Conservation (phyloP, 805 yeast genomes). For the Yueomyces sp. region DNA sequence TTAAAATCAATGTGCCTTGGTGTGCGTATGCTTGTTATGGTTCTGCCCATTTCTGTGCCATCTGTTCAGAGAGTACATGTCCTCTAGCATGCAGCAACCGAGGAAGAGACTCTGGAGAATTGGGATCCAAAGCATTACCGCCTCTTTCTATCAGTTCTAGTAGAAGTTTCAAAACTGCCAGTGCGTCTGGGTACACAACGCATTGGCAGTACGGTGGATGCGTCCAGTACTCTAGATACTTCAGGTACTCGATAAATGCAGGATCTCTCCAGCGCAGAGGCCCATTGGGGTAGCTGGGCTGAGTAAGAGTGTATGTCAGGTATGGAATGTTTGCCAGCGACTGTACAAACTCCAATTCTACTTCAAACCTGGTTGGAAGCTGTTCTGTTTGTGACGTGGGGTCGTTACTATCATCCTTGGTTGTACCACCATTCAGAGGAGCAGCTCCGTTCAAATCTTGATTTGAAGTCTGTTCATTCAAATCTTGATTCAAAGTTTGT, state of each 20-base stretch:
- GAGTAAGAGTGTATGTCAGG: conserved; percentile 65
- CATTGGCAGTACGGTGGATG: conserved; percentile 43
- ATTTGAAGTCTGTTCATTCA: too few relatives aligned
- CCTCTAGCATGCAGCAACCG: neutral
- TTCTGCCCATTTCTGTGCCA: neutral
- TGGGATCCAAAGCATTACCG: conserved; percentile 32
- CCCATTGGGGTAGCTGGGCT: conserved; percentile 28
- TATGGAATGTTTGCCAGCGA: conserved; percentile 84
- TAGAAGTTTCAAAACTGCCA: conserved; percentile 57
- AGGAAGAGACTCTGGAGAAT: neutral
- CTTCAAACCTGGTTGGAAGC: conserved; percentile 38
- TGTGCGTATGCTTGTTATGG: too few relatives aligned
- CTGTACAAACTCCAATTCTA: conserved; percentile 61
- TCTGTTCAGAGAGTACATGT: neutral
- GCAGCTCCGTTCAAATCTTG: too few relatives aligned
- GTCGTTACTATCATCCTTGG: too few relatives aligned
- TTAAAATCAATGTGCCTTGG: too few relatives aligned
- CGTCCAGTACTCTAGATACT: conserved; percentile 82
- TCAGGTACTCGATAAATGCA: conserved; percentile 59
- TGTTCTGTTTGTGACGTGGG: neutral
- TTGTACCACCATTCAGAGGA: too few relatives aligned
- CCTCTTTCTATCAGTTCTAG: conserved; percentile 61
- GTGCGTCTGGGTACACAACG: conserved; percentile 65
- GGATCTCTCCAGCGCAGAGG: conserved; percentile 40
- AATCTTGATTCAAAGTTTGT: too few relatives aligned